These are phyloP conservation scores for Proliferodiscus dingleyae DNA, from an alignment of 2,329 filamentous ascomycete species.

Conservation along the genomic window DNA sequence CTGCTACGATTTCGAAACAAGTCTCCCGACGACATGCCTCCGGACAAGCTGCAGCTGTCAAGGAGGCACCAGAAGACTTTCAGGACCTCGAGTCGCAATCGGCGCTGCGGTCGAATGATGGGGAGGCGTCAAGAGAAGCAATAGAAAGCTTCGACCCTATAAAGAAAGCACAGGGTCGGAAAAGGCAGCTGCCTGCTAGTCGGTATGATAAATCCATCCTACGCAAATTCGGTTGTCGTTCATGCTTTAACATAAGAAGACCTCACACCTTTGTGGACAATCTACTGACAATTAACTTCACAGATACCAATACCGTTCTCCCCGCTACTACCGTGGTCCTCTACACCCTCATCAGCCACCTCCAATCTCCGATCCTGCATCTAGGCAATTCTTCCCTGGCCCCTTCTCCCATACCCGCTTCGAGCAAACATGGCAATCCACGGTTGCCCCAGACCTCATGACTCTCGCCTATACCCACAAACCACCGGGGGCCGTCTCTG, in stretches of 20 bases:
- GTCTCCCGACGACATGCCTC: slow-evolving; percentile 27
- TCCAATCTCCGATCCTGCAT: slow-evolving; percentile 77
- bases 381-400: slow-evolving; percentile 82
- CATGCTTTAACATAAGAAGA: no score
- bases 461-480: slow-evolving; percentile 82
- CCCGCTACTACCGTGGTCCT: slow-evolving; percentile 90
- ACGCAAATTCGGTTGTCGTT: no score
- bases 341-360: slow-evolving; percentile 90
- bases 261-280: no score
- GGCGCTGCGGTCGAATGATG: slow-evolving; percentile 34
- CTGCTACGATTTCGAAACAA: slow-evolving; percentile 6
- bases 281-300: slow-evolving; percentile 11
- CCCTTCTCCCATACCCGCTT: slow-evolving; percentile 86
- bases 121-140: slow-evolving; percentile 31
- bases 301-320: slow-evolving; percentile 92
- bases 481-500: slow-evolving; percentile 66
- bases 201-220: no score
- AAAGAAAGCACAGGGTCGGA: slow-evolving; percentile 38
- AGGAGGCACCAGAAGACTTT: slow-evolving; percentile 25
- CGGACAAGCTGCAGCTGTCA: slow-evolving; percentile 19
- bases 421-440: slow-evolving; percentile 84
- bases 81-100: slow-evolving; percentile 43
- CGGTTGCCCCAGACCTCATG: slow-evolving; percentile 81
- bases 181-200: slow-evolving; percentile 34
- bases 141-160: slow-evolving; percentile 44